Percentiles rank a stretch among this genome's conserved stretches.
Conservation (phyloP, 2,329 filamentous ascomycete genomes). For the Lasiodiplodia sp. region DNA sequence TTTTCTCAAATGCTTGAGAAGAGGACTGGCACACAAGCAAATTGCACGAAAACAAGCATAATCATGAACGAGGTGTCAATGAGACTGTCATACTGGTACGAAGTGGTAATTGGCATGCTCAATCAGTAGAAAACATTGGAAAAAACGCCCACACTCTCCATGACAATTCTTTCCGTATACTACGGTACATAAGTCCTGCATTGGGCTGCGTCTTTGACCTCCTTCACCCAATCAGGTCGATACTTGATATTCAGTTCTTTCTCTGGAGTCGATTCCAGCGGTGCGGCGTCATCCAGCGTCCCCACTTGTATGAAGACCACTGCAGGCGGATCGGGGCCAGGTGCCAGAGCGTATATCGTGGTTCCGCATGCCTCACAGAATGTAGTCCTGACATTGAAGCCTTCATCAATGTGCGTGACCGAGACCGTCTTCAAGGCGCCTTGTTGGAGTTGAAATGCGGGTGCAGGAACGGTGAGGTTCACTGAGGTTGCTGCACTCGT, state of each 20-base stretch:
- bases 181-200: neutral
- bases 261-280: neutral
- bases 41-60: no score
- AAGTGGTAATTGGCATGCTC: no score
- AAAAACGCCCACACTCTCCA: no score
- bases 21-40: no score
- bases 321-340: neutral
- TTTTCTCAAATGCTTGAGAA: no score
- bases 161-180: no score
- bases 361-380: slow-evolving; percentile 1
- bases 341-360: neutral
- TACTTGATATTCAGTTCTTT: slow-evolving; percentile 12
- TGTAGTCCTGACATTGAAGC: neutral
- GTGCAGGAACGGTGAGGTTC: neutral
- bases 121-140: no score
- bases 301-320: neutral
- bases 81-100: no score
- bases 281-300: neutral
- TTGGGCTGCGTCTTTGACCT: neutral
- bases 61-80: no score
- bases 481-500: slow-evolving; percentile 3
- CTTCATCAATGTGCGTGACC: neutral
- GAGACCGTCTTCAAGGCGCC: neutral
- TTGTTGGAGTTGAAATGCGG: neutral
- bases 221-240: neutral